A percentile compares a stretch with the other conserved stretches of the same genome.
Conservation (phyloP, 169 alveolate genomes). For the Plasmodium malariae region DNA sequence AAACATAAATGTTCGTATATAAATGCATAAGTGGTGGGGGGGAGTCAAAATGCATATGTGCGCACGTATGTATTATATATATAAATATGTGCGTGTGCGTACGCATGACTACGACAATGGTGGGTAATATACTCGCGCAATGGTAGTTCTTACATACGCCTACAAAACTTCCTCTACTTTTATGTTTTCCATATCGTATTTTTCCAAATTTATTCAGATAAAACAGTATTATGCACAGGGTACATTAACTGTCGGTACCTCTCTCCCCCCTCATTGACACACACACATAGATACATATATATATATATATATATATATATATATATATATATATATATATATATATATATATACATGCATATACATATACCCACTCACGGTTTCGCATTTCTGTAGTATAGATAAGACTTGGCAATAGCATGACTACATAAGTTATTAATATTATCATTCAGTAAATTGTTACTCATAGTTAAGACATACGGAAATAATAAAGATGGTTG, state of each 20-base stretch:
- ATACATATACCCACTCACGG: background rate
- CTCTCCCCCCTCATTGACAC: no score
- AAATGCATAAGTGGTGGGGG: no score
- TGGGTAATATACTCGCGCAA: no score
- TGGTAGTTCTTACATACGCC: no score
- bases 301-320: background rate
- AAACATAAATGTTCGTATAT: no score
- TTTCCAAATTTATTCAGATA: no score
- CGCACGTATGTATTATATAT: no score
- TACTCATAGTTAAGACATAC: conserved; percentile 71
- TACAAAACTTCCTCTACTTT: no score
- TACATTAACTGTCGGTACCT: no score
- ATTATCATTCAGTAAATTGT: conserved; percentile 55
- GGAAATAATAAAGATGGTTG: conserved; percentile 71
- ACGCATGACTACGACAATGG: no score
- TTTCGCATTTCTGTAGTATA: conserved; percentile 66
- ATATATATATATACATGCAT: background rate
- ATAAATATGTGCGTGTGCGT: background rate
- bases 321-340: background rate
- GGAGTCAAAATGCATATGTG: background rate
- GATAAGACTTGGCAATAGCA: conserved; percentile 69
- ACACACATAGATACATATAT: background rate
- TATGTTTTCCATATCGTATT: no score
- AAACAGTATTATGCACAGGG: no score
- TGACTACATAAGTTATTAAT: conserved; percentile 75